These are phyloP conservation scores for Aspergillus phoenicis DNA, from an alignment of 2,329 filamentous ascomycete genomes.

Conservation along the genomic window DNA sequence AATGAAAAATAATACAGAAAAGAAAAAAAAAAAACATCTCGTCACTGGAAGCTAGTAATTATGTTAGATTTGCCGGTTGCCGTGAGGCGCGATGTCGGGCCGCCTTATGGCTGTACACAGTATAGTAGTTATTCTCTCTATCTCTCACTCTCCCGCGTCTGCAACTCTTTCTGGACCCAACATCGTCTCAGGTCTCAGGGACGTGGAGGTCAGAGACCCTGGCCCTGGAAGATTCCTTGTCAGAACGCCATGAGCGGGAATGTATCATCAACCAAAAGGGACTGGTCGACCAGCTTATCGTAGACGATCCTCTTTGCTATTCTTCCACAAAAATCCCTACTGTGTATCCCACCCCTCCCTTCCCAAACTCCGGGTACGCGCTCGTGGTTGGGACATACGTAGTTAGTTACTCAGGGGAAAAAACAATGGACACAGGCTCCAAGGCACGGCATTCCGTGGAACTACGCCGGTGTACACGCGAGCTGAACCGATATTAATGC, in stretches of 20 bases:
- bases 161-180: not conserved
- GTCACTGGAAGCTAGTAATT: too few relatives aligned
- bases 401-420: not conserved
- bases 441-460: not conserved
- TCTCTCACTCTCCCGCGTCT: not conserved
- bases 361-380: not conserved
- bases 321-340: too few relatives aligned
- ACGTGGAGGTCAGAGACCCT: not conserved
- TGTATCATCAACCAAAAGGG: constrained; percentile 2
- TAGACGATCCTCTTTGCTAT: not conserved
- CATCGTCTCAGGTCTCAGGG: constrained; percentile 2
- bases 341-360: too few relatives aligned
- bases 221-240: constrained; percentile 2
- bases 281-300: not conserved
- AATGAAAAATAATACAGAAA: not conserved
- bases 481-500: constrained; percentile 2
- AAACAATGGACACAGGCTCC: not conserved
- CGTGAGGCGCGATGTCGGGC: not conserved
- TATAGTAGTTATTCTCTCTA: not conserved
- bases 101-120: not conserved
- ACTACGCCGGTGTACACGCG: not conserved
- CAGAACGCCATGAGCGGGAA: not conserved
- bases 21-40: too few relatives aligned
- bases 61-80: not conserved
- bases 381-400: constrained; percentile 8